Evolutionary conservation across 257 asterid genomes (phyloP), one percentile per base, ranked within the genome.

Genomic region (Solanum commersonii): DNA sequence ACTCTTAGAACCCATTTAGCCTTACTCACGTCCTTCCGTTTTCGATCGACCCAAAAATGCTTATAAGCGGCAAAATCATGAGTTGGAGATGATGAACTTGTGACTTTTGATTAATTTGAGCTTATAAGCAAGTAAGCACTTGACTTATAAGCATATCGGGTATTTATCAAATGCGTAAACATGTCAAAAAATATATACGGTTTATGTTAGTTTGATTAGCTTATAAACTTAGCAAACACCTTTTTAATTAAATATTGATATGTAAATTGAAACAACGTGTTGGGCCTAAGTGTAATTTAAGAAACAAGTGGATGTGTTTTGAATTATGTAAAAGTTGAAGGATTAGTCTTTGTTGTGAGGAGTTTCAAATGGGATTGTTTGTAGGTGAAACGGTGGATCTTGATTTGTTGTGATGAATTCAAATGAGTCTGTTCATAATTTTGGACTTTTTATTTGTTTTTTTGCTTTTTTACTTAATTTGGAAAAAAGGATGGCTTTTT

Each of bases 311-410:
- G 44, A 49, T 82, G 70, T 49, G 31, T 49, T 3, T 82, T 49
- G 31, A 11, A 29, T 29, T 46, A 29, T 18, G 68, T 7, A 49
- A 82, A 29, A 82, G 10, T 20, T 27, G 67, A 46, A 81, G 40
- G 68, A 81, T 46, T 37, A 9, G 65, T 10, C 40, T 81, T 81
- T 81, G 67, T 81, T 44, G n/a, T 15, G 27, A 15, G 25, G 16
- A 27, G 10, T 29, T 82, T 18, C 5, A 37, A 22, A 16, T 25
- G 5, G n/a, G 20, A 82, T 29, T 18, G 70, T 82, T 74, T 49
- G 70, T 5, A 82, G 40, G 71, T 82, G 71, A 82, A 49, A 82
- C 86, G 71, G 71, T 82, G 46, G 86, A 31, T 18, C 59, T 49
- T 49, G 44, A 18, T 31, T 31, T 82, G 44, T 82, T 49, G 31